Base-by-base conservation (phyloP, 371 early-diverging fungal genomes). In the Mortierella sp. region DNA sequence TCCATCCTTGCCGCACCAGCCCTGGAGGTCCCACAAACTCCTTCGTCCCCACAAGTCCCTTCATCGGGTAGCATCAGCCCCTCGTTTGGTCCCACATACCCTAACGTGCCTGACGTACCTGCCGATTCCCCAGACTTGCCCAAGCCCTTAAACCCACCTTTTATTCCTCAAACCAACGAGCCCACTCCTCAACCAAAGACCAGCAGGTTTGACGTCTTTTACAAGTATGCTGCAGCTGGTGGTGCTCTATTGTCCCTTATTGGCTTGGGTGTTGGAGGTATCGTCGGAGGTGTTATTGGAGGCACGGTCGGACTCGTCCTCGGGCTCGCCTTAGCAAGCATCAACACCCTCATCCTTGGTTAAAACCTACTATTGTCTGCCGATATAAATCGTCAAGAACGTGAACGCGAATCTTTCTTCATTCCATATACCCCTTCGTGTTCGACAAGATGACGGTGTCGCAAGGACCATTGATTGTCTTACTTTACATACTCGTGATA, bases 221-320 rank as follows among this genome's bases (percentile, higher is more conserved):
- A 52, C 52, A 61, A 61, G 61, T 61, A 20, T 39, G 61, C 61
- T 37, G 61, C 39, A 20, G 61, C 43, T 37, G 37, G 61, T 22
- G 61, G 37, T 39, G 61, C 61, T 11, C 8, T 61, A 20, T 39
- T 61, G 61, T 30, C 37, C 1, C 5, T 39, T 6, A 18, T 61
- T 16, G 61, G 61, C 10, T 3, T 39, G 16, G 61, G 40, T 40
- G 37, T 61, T 61, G 61, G 61, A 39, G 43, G 61, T 32, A n/a
- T 61, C 12, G 61, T 61, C 18, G 61, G 40, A 5, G 61, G 61
- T 61, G 39, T 61, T 12, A 37, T 61, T n/a, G 61, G 61, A 61
- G 61, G 61, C 18, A 61, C 37, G 9, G 24, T 61, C 12, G 40
- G 61, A 18, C n/a, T 61, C 8, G 61, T 61, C 16, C 9, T 20